phyloP scores from a whole-genome alignment of 805 yeast genomes.

The Candida vartiovaarae region DNA sequence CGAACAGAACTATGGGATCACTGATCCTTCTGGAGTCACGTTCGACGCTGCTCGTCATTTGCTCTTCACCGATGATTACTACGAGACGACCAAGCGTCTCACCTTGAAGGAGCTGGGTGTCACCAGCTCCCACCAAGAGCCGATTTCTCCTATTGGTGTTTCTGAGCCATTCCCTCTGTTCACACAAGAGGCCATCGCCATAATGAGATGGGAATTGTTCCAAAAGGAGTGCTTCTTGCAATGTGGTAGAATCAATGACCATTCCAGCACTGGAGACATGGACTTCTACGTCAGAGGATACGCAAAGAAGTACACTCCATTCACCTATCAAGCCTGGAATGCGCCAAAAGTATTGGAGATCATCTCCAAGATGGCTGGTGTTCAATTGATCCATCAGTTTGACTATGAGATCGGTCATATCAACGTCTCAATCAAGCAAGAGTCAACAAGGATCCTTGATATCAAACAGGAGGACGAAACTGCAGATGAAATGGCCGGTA shows the following conservation, averaged over 20 bases:
- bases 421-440: conserved; percentile 39
- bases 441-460: conserved; percentile 6
- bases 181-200: conserved; percentile 50
- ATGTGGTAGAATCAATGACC: conserved; percentile 35
- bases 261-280: conserved; percentile 39
- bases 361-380: conserved; percentile 46
- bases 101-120: conserved; percentile 46
- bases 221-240: conserved; percentile 37
- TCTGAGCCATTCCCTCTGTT: conserved; percentile 55
- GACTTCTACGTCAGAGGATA: conserved; percentile 47
- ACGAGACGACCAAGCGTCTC: conserved; percentile 29
- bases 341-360: conserved; percentile 51
- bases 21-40: conserved; percentile 16
- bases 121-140: conserved; percentile 29
- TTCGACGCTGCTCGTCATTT: conserved; percentile 35
- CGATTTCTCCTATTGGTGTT: conserved; percentile 49
- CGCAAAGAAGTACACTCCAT: conserved; percentile 40
- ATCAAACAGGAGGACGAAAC: conserved; percentile 3
- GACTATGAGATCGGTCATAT: conserved; percentile 52
- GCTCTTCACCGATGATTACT: conserved; percentile 31
- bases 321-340: conserved; percentile 50
- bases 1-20: conserved; percentile 12
- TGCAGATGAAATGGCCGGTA: conserved; percentile 36
- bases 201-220: conserved; percentile 51
- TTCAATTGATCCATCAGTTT: conserved; percentile 16